These are phyloP conservation scores for Inga leiocalycina DNA, from an alignment of 306 rosid species.

Conservation along the genomic window DNA sequence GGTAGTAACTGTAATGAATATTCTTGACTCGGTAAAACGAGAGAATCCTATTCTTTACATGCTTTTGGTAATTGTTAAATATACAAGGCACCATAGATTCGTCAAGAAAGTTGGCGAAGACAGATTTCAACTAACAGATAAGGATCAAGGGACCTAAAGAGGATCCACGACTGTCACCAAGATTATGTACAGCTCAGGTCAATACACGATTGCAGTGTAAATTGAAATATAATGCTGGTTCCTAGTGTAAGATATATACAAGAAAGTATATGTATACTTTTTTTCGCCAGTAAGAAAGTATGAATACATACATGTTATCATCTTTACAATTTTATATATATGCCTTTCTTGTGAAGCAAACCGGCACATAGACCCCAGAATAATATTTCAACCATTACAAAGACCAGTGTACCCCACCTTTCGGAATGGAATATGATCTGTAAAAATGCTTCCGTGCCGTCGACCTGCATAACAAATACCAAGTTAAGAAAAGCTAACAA, in stretches of 20 bases:
- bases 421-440: conserved; percentile 62
- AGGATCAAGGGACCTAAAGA: neutral
- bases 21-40: neutral
- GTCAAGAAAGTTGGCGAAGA: conserved; percentile 15
- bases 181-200: neutral
- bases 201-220: neutral
- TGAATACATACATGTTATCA: conserved; percentile 14
- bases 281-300: too few species aligned
- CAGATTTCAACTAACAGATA: neutral
- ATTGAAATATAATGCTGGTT: conserved; percentile 7
- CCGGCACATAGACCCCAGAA: conserved; percentile 73
- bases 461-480: conserved; percentile 55
- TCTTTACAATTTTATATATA: conserved; percentile 57
- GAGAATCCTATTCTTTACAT: neutral
- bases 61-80: neutral
- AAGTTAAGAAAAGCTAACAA: conserved; percentile 26
- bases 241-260: conserved; percentile 31
- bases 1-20: neutral
- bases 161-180: conserved; percentile 32
- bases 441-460: conserved; percentile 58
- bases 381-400: conserved; percentile 65
- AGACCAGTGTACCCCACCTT: conserved; percentile 70
- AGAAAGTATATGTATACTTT: neutral
- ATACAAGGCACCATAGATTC: neutral
- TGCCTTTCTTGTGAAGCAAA: conserved; percentile 69